Evolutionary conservation across 2,329 filamentous ascomycete species (phyloP).

Genomic region (Chrysoporthe cubensis): DNA sequence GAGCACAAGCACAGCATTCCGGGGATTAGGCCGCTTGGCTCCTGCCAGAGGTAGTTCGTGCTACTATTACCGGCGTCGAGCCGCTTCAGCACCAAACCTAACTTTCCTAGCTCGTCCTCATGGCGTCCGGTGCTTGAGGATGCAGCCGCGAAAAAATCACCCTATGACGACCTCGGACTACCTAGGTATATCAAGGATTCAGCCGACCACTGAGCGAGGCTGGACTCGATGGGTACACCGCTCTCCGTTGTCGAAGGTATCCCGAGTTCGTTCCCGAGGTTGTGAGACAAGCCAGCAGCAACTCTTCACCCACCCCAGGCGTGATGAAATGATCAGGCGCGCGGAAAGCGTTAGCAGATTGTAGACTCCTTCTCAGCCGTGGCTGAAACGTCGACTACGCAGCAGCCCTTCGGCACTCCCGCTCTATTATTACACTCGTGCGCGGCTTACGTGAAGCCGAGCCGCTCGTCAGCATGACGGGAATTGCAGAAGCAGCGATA

Average conservation of each 20-base stretch:
- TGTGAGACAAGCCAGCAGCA: neutral
- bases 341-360: neutral
- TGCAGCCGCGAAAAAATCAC: too few species aligned
- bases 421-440: neutral
- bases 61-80: neutral
- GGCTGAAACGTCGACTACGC: neutral
- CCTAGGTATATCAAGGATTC: neutral
- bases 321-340: neutral
- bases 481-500: neutral
- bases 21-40: neutral
- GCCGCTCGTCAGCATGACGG: neutral
- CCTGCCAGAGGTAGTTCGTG: neutral
- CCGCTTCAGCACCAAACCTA: neutral
- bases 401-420: neutral
- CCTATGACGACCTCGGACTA: neutral
- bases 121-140: neutral
- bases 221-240: neutral
- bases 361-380: neutral
- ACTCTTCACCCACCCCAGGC: neutral
- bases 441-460: neutral
- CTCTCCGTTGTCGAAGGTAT: neutral
- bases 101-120: neutral
- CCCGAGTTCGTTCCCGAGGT: neutral
- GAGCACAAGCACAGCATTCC: neutral
- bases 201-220: neutral